Percentiles rank a stretch among this genome's conserved stretches.
phyloP scores from a whole-genome alignment of 805 yeast species.

The Kuraishia piskuri region DNA sequence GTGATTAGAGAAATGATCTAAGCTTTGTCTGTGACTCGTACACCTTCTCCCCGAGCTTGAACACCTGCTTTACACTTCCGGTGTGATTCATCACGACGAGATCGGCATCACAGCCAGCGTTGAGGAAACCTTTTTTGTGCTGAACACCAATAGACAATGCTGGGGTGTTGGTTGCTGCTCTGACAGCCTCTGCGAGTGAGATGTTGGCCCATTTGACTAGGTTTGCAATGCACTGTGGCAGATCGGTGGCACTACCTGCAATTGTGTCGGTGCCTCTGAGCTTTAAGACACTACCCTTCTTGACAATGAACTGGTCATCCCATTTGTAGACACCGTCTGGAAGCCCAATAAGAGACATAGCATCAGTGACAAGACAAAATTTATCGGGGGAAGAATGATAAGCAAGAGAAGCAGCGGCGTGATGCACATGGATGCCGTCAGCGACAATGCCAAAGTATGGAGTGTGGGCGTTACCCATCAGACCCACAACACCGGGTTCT shows the following conservation, averaged over 20 bases:
- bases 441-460: constrained; percentile 49
- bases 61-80: constrained; percentile 40
- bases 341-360: constrained; percentile 48
- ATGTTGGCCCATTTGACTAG: constrained; percentile 40
- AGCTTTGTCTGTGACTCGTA: constrained; percentile 5
- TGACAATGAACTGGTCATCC: constrained; percentile 37
- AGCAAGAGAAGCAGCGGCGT: constrained; percentile 40
- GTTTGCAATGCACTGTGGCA: constrained; percentile 41
- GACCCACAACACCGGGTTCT: constrained; percentile 48
- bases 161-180: constrained; percentile 46
- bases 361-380: constrained; percentile 49
- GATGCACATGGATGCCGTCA: constrained; percentile 55
- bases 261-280: constrained; percentile 47
- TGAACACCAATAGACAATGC: constrained; percentile 37
- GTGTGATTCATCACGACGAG: constrained; percentile 33
- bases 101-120: constrained; percentile 49
- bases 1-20: neutral
- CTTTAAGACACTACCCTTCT: constrained; percentile 35
- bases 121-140: constrained; percentile 39
- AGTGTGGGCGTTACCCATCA: constrained; percentile 27
- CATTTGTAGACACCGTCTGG: constrained; percentile 49
- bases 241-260: constrained; percentile 55
- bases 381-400: constrained; percentile 44
- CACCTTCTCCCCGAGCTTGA: constrained; percentile 36
- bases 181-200: constrained; percentile 42